Evolutionary conservation across 805 yeast genomes (phyloP), one percentile per base, ranked within the genome.

Genomic region (Kluyveromyces dobzhanskii): DNA sequence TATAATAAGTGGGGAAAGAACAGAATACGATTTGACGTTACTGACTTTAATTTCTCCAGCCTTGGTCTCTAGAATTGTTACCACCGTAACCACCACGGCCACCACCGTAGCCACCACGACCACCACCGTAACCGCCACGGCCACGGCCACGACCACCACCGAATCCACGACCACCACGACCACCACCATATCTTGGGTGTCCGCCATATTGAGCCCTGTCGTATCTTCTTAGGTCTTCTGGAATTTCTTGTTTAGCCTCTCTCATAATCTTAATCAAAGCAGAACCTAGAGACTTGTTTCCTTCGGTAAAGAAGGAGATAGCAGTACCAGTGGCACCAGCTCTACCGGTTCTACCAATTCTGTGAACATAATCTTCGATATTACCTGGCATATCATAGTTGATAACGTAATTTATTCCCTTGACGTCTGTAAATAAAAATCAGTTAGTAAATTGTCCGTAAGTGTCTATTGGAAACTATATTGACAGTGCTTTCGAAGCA

Each of bases 311-410:
- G 64, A 90, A 78, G 7, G 97, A 85, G 50, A 87, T 77, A 40
- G 98, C 97, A 46, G 92, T 88, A 75, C 98, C 98, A 46, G 74
- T 73, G 46, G 87, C 80, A 64, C 97, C 97, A 51, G 97, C 98
- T 77, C 98, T 86, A 64, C 98, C 98, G 49, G 98, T 88, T 78
- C 97, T 88, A 66, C 98, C 98, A 60, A 90, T 92, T 71, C 98
- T 80, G 66, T 90, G 98, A 47, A 90, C 97, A 64, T 90, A 90
- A 70, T 92, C 97, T 73, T 92, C 98, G 61, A 88, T 85, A 69
- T 90, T 90, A 66, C 85, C 87, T 59, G 98, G 97, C 88, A 90
- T 90, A 66, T 90, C 97, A 59, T 75, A 86, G 78, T 92, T 92
- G 63, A 92, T 75, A 45, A 92, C 98, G 57, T 71, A 79, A 54